Evolutionary conservation across 805 yeast genomes (phyloP), one percentile per base, ranked within the genome.

Genomic region (Hanseniaspora meyeri): DNA sequence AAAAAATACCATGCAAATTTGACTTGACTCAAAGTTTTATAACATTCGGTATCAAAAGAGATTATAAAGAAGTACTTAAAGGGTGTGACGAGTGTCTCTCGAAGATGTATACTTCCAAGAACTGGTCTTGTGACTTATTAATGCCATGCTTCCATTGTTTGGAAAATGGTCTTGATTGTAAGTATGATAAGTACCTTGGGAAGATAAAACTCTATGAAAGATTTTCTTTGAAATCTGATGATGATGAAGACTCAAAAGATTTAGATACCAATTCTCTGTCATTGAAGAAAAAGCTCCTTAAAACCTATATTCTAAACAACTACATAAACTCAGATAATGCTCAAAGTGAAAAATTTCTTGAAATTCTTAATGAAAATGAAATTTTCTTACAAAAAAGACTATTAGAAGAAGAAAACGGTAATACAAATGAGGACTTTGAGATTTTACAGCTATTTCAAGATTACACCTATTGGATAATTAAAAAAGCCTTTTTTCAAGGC

Each of bases 401-500:
- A 20, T 46, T 46, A n/a, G 40, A 46, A 19, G 24, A 46, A 19
- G 39, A 34, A 19, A 46, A 50, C 14, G 49, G 46, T 19, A 43
- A 37, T 20, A 29, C 47, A 5, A 59, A 56, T 31, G 58, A 57
- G 39, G 57, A 61, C n/a, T 57, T 57, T 3, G 60, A 59, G 32
- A 42, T 63, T 9, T 39, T 66, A n/a, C 54, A 52, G 20, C 54
- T 67, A 17, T 65, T 68, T 66, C 64, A 63, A 45, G 62, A 59
- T n/a, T 68, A 67, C 37, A 67, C 64, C 20, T 59, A 60, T 45
- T 63, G 68, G 66, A 59, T 68, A 0, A 51, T 62, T 8, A 62
- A 65, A 45, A 51, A 62, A 29, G 69, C 66, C 1, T 51, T 66
- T 4, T 62, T 62, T 34, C 64, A 61, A 14, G 55, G 55, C 16